Evolutionary conservation across 768 basidiomycete species (phyloP).

Genomic region (Termitomyces sp.): DNA sequence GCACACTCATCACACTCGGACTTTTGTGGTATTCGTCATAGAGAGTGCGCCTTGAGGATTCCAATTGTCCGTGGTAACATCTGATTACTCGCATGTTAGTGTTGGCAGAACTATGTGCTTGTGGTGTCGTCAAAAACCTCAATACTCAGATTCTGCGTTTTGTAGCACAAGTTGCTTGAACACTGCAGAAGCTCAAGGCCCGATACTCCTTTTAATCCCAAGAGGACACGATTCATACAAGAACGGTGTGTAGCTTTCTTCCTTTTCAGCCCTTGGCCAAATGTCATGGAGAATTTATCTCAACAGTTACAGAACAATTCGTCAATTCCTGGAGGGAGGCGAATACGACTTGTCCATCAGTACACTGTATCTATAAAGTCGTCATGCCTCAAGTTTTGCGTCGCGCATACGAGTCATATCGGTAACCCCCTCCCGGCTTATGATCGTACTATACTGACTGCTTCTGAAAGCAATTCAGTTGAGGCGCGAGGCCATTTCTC

Average conservation of each 20-base stretch:
- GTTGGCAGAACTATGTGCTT: conserved; percentile 50
- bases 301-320: conserved; percentile 33
- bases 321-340: conserved; percentile 45
- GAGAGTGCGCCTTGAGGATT: neutral
- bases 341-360: conserved; percentile 50
- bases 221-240: conserved; percentile 55
- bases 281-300: conserved; percentile 59
- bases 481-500: conserved; percentile 32
- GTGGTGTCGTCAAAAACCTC: conserved; percentile 51
- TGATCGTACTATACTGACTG: neutral
- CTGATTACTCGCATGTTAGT: conserved; percentile 16
- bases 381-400: conserved; percentile 42
- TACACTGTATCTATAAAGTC: conserved; percentile 62
- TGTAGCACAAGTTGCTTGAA: conserved; percentile 51
- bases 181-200: conserved; percentile 48
- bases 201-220: conserved; percentile 56
- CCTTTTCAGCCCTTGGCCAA: neutral
- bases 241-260: conserved; percentile 41
- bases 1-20: neutral
- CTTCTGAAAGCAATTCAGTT: conserved; percentile 37
- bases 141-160: conserved; percentile 54
- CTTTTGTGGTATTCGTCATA: neutral
- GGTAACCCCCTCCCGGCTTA: conserved; percentile 26
- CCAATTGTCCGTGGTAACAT: neutral
- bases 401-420: conserved; percentile 55